Base-by-base conservation (phyloP, 306 rosid species). In the Fagus sylvatica region DNA sequence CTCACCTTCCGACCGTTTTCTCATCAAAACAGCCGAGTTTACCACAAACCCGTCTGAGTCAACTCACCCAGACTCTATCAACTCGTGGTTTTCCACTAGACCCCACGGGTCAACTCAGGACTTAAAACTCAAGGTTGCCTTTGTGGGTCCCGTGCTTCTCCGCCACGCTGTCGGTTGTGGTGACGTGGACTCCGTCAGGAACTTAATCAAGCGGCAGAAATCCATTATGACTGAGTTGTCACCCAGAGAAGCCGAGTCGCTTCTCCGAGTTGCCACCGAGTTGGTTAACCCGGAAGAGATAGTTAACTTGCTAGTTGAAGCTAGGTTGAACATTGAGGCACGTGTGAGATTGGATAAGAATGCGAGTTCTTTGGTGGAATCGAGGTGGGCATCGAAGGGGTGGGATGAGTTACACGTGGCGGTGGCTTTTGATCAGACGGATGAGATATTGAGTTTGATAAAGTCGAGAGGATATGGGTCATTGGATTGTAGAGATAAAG, bases 1-100 rank as follows among this genome's bases (percentile, higher is more conserved):
- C 74, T 90, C 94, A 19, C 90, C 94, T 7, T 43, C 92, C 33
- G 91, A 90, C 74, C 89, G 88, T 13, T 93, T 93, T 85, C 94
- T 93, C 54, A 69, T 93, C 74, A 87, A 85, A 79, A 82, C 86
- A 46, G 71, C 82, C 56, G 66, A 53, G 69, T 84, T 61, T 67
- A 34, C 57, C 49, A 1, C 40, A 40, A 3, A 6, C 22, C 6
- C 67, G 54, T 3, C 75, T 53, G 61, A 68, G 17, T 48, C 73
- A 1, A 64, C 78, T 68, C 46, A 41, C 22, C 34, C 78, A 41
- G 43, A 64, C 12, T 17, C 74, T 2, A 56, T 80, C 51, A 76
- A 17, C 77, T 54, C 83, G n/a, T 85, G 81, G 79, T 82, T 85
- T 76, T 55, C 76, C 53, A 67, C 83, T 46, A 10, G 36, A 10